Evolutionary conservation across 345 rosid species (phyloP).

Genomic region (Cochlearia excelsa): DNA sequence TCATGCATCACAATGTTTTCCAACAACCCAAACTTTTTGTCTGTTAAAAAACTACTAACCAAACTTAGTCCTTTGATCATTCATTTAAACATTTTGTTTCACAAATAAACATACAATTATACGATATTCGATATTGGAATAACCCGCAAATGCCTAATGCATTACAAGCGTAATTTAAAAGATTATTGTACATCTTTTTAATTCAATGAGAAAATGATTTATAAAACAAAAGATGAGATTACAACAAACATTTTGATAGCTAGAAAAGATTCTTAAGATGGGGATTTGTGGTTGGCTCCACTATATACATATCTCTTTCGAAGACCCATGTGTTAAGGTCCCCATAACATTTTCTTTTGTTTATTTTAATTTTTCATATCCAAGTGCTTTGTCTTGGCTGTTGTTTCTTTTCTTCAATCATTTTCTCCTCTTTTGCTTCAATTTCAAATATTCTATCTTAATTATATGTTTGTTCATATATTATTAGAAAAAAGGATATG

Average conservation of each 20-base stretch:
- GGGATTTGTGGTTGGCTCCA: constrained; percentile 55
- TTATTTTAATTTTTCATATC: constrained; percentile 20
- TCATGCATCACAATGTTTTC: constrained; percentile 26
- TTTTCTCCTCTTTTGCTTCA: constrained; percentile 28
- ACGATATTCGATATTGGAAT: too few relatives aligned
- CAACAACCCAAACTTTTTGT: constrained; percentile 21
- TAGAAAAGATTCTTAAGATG: constrained; percentile 42
- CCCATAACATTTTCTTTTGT: constrained; percentile 44
- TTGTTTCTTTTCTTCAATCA: constrained; percentile 49
- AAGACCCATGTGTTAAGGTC: constrained; percentile 86
- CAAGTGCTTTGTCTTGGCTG: constrained; percentile 56
- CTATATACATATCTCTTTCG: constrained; percentile 37
- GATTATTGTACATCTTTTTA: neutral
- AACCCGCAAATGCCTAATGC: too few relatives aligned
- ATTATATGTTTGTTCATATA: neutral
- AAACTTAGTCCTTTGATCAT: neutral
- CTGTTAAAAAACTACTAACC: constrained; percentile 15
- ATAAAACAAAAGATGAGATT: constrained; percentile 37
- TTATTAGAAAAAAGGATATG: constrained; percentile 8
- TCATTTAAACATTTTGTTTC: too few relatives aligned
- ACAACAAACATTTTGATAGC: constrained; percentile 48
- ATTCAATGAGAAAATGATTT: neutral
- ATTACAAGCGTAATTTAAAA: too few relatives aligned
- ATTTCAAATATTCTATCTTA: constrained; percentile 20
- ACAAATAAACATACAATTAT: too few relatives aligned